Base-by-base conservation (phyloP, 352 stramenopile genomes). In the Globisporangium uncinulatum region DNA sequence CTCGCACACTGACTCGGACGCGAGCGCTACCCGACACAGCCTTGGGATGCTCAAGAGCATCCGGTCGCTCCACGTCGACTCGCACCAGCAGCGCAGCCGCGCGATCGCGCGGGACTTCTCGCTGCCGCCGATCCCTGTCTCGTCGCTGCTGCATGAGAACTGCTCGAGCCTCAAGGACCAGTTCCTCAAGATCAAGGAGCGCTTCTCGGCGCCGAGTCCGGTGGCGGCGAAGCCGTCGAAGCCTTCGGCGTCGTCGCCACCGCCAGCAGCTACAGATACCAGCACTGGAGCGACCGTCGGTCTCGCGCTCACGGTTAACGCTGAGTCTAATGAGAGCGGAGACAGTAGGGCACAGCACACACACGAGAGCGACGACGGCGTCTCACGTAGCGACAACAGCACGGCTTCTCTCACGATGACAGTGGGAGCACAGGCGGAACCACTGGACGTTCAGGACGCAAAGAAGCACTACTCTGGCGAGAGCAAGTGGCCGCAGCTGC, bases 171-270 rank as follows among this genome's bases (percentile, higher is more conserved):
- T 92, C 7, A 87, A 86, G 31, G 82, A 92, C 42, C 82, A 92
- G 46, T 92, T 92, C 31, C 74, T 89, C 41, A 83, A 80, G 59
- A 87, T 92, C 56, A 88, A 88, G 54, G 79, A 92, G 41, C 71
- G 76, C 15, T 92, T 92, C 57, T 87, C 77, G 4, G 50, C 51
- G 15, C 54, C 37, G 6, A 51, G 32, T 34, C 60, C 20, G 13
- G 61, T 29, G n/a, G 42, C 49, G 66, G 65, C 59, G 69, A 78
- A 31, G 47, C 34, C 32, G 39, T 39, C 34, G 34, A 8, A 39
- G 34, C 34, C 34, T 39, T 61, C 60, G 50, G 44, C 19, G 13
- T 43, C 45, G 45, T 17, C 42, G 8, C 6, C 48, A 24, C 24
- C 48, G 15, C 32, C 29, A 8, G 17, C 24, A 41, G 17, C 44